These are phyloP conservation scores for Trematosphaeria pertusa DNA, from an alignment of 2,329 filamentous ascomycete species.

Conservation along the genomic window DNA sequence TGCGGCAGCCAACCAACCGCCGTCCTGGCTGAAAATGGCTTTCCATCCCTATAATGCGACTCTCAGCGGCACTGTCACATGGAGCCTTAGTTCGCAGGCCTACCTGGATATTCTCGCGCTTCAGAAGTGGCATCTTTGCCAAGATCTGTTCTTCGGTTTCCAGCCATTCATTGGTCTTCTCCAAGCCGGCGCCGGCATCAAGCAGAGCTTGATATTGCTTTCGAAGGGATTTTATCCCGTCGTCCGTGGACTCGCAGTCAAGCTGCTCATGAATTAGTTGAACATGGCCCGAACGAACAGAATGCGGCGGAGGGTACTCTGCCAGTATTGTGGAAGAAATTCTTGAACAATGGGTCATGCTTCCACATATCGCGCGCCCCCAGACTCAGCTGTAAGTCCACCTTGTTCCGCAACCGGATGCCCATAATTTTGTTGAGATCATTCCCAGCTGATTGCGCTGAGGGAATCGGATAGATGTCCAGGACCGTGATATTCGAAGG, in stretches of 20 bases:
- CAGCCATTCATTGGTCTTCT: conserved; percentile 52
- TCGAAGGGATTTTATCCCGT: conserved; percentile 46
- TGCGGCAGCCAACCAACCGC: conserved; percentile 57
- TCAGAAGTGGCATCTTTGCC: conserved; percentile 49
- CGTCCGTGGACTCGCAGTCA: conserved; percentile 44
- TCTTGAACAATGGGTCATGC: conserved; percentile 54
- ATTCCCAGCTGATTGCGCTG: conserved; percentile 58
- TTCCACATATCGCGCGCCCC: conserved; percentile 52
- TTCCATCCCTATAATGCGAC: conserved; percentile 53
- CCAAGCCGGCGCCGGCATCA: conserved; percentile 38
- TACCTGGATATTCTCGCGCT: conserved; percentile 51
- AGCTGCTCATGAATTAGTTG: conserved; percentile 27
- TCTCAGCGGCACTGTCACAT: neutral
- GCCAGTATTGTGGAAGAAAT: conserved; percentile 57
- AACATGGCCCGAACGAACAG: neutral
- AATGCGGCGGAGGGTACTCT: conserved; percentile 21
- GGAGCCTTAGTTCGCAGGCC: conserved; percentile 23
- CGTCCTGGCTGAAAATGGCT: conserved; percentile 52
- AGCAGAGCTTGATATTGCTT: conserved; percentile 47
- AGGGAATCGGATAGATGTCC: conserved; percentile 56
- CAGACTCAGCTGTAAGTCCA: conserved; percentile 42
- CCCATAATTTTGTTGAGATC: conserved; percentile 60
- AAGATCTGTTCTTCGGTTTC: conserved; percentile 55
- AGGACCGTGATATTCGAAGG: conserved; percentile 56
- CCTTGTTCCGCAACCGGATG: conserved; percentile 48